Conservation (phyloP, 148 eudicot genomes). For the Fallopia convolvulus region DNA sequence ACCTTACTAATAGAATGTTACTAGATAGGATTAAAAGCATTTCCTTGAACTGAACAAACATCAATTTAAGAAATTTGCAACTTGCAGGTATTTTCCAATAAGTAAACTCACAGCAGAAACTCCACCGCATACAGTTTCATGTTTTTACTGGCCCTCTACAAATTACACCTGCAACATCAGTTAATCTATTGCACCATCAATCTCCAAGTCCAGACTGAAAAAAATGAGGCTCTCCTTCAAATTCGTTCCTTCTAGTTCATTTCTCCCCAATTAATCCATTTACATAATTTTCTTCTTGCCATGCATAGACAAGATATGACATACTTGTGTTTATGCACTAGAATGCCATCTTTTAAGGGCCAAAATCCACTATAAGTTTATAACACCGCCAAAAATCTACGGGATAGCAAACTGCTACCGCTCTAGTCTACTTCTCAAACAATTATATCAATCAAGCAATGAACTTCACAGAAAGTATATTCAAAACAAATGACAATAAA, state of each 20-base stretch:
- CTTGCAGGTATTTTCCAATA: too few relatives aligned
- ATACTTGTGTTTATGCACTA: background rate
- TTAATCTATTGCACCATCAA: background rate
- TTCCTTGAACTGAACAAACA: too few relatives aligned
- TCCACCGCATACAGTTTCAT: too few relatives aligned
- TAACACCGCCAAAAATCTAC: background rate
- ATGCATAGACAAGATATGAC: background rate
- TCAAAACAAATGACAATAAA: background rate
- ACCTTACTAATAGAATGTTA: too few relatives aligned
- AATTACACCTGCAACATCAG: background rate
- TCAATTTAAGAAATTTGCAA: too few relatives aligned
- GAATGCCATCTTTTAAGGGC: background rate
- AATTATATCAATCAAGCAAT: background rate
- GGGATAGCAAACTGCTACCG: background rate
- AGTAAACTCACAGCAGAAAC: too few relatives aligned
- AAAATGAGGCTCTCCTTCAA: background rate
- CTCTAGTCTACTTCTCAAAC: background rate
- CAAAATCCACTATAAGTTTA: background rate
- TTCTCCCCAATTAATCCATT: background rate
- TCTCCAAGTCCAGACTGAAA: background rate
- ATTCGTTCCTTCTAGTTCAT: background rate
- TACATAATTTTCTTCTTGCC: background rate
- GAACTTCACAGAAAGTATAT: background rate
- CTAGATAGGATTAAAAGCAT: too few relatives aligned
- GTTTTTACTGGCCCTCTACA: background rate